Conservation (phyloP, 1,139 yeast species). For the Diutina rugosa region DNA sequence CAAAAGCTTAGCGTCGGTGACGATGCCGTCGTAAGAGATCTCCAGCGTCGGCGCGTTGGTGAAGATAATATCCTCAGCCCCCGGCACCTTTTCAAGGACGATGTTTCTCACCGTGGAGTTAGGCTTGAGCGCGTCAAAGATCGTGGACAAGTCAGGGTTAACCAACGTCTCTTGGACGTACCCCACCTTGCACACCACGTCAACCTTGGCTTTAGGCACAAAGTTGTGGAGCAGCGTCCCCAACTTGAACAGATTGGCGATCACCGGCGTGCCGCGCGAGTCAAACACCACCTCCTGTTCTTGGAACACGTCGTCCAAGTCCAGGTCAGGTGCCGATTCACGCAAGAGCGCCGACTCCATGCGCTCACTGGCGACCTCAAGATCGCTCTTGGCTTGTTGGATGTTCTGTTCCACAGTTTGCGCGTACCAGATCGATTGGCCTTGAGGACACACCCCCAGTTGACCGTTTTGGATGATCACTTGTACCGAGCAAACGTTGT, state of each 20-base stretch:
- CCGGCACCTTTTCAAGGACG: conserved; percentile 16
- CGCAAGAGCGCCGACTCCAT: conserved; percentile 71
- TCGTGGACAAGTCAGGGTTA: conserved; percentile 27
- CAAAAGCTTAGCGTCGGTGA: conserved; percentile 66
- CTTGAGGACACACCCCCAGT: conserved; percentile 79
- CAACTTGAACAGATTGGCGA: conserved; percentile 65
- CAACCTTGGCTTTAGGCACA: conserved; percentile 69
- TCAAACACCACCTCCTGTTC: conserved; percentile 42
- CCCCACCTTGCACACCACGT: conserved; percentile 65
- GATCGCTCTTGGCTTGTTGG: conserved; percentile 55
- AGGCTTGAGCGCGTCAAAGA: conserved; percentile 18
- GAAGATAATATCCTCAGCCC: conserved; percentile 38
- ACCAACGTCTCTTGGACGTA: conserved; percentile 63
- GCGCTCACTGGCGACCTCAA: conserved; percentile 68
- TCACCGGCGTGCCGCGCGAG: conserved; percentile 51
- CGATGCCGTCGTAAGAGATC: conserved; percentile 80
- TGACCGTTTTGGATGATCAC: conserved; percentile 83
- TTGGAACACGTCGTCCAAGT: conserved; percentile 24
- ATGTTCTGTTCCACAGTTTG: conserved; percentile 64
- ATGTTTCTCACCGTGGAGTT: conserved; percentile 14
- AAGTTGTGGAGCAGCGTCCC: conserved; percentile 79
- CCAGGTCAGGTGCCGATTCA: conserved; percentile 38
- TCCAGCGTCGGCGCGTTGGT: conserved; percentile 71
- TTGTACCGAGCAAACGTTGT: conserved; percentile 66
- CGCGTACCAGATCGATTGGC: conserved; percentile 83